Base-by-base conservation (phyloP, 805 yeast species). In the Candida sonorensis region DNA sequence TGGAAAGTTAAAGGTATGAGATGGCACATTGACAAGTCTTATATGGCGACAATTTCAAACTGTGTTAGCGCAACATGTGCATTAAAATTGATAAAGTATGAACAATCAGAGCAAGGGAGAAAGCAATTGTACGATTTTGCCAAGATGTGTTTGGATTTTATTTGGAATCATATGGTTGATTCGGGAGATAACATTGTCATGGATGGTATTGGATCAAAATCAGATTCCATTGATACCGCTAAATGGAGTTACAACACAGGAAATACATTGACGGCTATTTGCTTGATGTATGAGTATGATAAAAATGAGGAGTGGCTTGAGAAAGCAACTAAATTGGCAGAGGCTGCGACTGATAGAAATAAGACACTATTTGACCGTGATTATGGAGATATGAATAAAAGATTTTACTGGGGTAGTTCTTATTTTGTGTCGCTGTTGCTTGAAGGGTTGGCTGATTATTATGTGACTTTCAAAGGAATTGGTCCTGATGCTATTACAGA, bases 191-290 rank as follows among this genome's bases (percentile, higher is more conserved):
- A 69, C 37, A 62, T 78, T 40, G 68, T 79, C 25, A 58, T 55
- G 55, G 87, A 79, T 52, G 87, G 87, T 25, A 59, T 74, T 27
- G 74, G 66, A 37, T 67, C 61, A 29, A 65, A 65, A 26, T 55
- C 59, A 5, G 61, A 61, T 26, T 48, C 57, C 17, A 60, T 64
- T 9, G 71, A 75, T 44, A 62, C 62, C 13, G 64, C 66, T 45
- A 77, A 79, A 55, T 75, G 77, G 72, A 68, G 83, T 5, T 79
- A 79, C 53, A 80, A 79, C 55, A 68, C 73, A 9, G 87, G 87
- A 15, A 69, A 80, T 9, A 74, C 85, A 0, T 45, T 80, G 21
- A 68, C 78, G 9, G 73, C 78, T 1, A 64, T 72, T 7, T 55
- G 72, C 11, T 53, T 64, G 44, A 53, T 78, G 44, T 77, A 67